Percentiles rank a stretch among this genome's conserved stretches.
Conservation (phyloP, 352 stramenopile genomes). For the Pilasporangium apinafurcum region DNA sequence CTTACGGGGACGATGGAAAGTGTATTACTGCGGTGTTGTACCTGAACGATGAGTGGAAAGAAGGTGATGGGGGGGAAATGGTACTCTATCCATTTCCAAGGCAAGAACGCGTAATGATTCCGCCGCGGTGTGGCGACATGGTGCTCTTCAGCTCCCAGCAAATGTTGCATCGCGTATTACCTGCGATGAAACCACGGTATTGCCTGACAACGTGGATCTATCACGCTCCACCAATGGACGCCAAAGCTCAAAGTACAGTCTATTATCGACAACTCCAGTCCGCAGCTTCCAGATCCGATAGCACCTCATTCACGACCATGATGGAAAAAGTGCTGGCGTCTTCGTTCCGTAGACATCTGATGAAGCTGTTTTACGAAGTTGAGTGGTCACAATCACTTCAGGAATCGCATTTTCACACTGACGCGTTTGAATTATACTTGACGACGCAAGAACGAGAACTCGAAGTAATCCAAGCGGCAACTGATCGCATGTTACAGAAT, state of each 20-base stretch:
- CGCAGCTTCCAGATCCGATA: background rate
- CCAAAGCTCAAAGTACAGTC: constrained; percentile 9
- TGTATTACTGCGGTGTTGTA: constrained; percentile 81
- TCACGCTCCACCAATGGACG: constrained; percentile 9
- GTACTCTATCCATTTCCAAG: constrained; percentile 75
- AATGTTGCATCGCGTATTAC: constrained; percentile 76
- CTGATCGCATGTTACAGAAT: constrained; percentile 47
- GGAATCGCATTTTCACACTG: constrained; percentile 46
- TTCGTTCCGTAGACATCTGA: constrained; percentile 53
- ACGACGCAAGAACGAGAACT: constrained; percentile 48
- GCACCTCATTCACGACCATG: constrained; percentile 16
- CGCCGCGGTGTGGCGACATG: constrained; percentile 53
- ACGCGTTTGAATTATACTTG: constrained; percentile 58
- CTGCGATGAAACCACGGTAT: constrained; percentile 31
- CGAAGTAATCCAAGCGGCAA: constrained; percentile 37
- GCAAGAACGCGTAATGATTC: constrained; percentile 29
- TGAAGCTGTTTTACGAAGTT: constrained; percentile 43
- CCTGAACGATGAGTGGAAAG: constrained; percentile 72
- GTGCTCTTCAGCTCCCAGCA: constrained; percentile 77
- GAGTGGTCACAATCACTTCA: constrained; percentile 54
- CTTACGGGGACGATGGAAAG: constrained; percentile 78
- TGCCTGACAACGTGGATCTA: constrained; percentile 78
- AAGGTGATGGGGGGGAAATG: constrained; percentile 71
- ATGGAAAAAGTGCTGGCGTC: constrained; percentile 49
- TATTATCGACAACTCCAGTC: constrained; percentile 14